Evolutionary conservation across 805 yeast species (phyloP), one percentile per base, ranked within the genome.

Genomic region (Suhomyces sp.): DNA sequence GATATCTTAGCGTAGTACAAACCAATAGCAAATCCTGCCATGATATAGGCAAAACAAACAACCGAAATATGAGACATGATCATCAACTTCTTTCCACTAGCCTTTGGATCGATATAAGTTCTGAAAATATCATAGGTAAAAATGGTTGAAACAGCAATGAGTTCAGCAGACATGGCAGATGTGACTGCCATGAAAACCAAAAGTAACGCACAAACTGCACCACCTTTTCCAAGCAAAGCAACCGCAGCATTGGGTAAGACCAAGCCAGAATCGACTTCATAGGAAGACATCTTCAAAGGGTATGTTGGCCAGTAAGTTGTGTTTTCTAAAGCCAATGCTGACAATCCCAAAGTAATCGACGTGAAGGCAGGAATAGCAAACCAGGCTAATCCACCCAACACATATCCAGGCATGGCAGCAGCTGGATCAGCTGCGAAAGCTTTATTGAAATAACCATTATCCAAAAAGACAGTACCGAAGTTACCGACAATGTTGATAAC

Each of bases 131-230:
- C 97, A 61, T 89, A 91, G 44, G 96, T 88, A 75, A 84, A 81
- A 55, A 91, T 83, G 2, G 96, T 86, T 3, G 96, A 87, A 17
- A 89, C 92, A 2, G 97, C 87, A 65, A 91, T 88, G 63, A 91
- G 81, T 70, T 91, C 97, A 38, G 97, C 93, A 31, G 96, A 88
- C 81, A 89, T 83, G 24, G 97, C 96, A 47, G 96, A 87, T 0
- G 97, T 91, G 44, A 88, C 93, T 24, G 97, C 96, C 92, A 90
- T 88, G 70, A 91, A 91, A 9, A 90, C 82, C 76, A 91, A 72
- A 33, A 91, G 68, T 57, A 91, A 77, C 8, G 91, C 80, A 35
- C 92, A 92, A 47, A 83, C 92, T 4, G 96, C 96, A 56, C 97
- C 97, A 61, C 93, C 89, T 57, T 78, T 86, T 49, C 97, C 97